Evolutionary conservation across 371 early-diverging fungal genomes (phyloP), one percentile per base, ranked within the genome.

Genomic region (Quaeritorhiza haematococci): DNA sequence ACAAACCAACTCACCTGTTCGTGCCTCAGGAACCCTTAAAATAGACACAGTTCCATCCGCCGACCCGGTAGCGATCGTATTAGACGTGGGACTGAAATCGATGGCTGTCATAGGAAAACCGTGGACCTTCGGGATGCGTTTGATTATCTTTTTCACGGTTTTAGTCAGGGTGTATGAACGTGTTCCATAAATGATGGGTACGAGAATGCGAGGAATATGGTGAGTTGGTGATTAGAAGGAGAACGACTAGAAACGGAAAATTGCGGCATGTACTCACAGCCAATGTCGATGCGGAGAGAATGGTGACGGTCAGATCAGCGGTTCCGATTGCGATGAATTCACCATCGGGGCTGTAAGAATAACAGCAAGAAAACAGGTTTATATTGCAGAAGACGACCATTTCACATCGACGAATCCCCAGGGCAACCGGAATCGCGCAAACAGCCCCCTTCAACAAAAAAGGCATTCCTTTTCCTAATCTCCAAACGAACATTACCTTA

Each of bases 1-100:
- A n/a, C n/a, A n/a, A n/a, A n/a, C n/a, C n/a, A n/a, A n/a, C n/a
- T n/a, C n/a, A n/a, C n/a, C n/a, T n/a, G n/a, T n/a, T n/a, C n/a
- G n/a, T n/a, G n/a, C n/a, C n/a, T n/a, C n/a, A n/a, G n/a, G n/a
- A n/a, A n/a, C n/a, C n/a, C n/a, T n/a, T n/a, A n/a, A n/a, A n/a
- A n/a, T n/a, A n/a, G n/a, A n/a, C n/a, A 45, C 21, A 21, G 75
- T 69, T 33, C 73, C 72, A 52, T 77, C 78, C 6, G 78, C 78
- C 3, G 72, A 72, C 32, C 71, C 78, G 41, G 69, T 71, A 2
- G 67, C 71, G 24, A 77, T 44, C 5, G 64, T 29, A 10, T 27
- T 29, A 5, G 55, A 50, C 34, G 63, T 45, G 10, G 71, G 66
- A 38, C 62, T 69, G 57, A 77, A 74, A 10, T 58, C 64, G 29